A percentile compares a stretch with the other conserved stretches of the same genome.
These are phyloP conservation scores for Zoysia pacifica DNA, from an alignment of 176 grass and related monocot genomes.

Conservation along the genomic window DNA sequence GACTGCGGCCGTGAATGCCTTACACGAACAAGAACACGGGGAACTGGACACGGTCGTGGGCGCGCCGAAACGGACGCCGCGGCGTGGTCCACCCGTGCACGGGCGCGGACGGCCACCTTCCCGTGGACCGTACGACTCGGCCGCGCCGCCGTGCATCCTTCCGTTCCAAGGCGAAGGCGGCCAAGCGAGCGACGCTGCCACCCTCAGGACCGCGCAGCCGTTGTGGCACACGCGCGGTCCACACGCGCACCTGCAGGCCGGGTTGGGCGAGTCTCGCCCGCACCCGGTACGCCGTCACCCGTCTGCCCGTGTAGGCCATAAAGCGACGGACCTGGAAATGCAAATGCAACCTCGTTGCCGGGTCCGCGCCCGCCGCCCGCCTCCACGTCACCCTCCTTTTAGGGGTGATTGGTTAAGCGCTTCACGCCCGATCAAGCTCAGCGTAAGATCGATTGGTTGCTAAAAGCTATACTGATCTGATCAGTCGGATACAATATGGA, in stretches of 20 bases:
- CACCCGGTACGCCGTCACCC: no score
- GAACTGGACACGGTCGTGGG: neutral
- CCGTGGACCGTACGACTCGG: slow-evolving; percentile 14
- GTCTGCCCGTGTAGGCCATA: neutral
- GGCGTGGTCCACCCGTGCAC: slow-evolving; percentile 20
- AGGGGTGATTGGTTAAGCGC: no score
- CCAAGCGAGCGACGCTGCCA: slow-evolving; percentile 3
- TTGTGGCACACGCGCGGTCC: slow-evolving; percentile 17
- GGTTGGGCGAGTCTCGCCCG: neutral
- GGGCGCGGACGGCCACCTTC: neutral
- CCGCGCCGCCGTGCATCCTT: neutral
- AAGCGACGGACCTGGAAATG: slow-evolving; percentile 7
- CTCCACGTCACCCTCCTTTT: slow-evolving; percentile 47
- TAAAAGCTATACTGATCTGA: no score
- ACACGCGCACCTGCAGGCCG: slow-evolving; percentile 33
- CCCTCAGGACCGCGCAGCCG: neutral
- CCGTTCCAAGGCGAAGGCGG: neutral
- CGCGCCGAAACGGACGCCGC: slow-evolving; percentile 30
- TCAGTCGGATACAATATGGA: no score
- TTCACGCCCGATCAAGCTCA: no score
- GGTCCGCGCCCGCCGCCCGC: slow-evolving; percentile 30
- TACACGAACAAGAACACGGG: neutral
- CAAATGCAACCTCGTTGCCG: slow-evolving; percentile 30
- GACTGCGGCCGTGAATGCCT: neutral
- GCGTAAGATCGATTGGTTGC: no score